Base-by-base conservation (phyloP, 352 stramenopile species). In the Phytophthora rubi region DNA sequence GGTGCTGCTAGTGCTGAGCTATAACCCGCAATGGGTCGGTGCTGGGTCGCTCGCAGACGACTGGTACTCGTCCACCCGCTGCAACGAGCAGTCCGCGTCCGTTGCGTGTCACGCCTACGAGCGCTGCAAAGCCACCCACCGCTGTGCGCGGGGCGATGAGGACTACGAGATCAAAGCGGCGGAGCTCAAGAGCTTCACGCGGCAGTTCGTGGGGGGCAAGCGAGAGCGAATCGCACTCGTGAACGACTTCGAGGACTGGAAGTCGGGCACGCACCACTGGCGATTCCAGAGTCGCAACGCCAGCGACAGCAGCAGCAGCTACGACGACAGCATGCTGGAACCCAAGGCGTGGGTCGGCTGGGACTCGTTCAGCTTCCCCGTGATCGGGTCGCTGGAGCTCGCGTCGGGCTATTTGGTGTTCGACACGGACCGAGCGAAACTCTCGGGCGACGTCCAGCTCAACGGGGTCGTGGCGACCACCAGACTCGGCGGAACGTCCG, bases 201-300 rank as follows among this genome's bases (percentile, higher is more conserved):
- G 96, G 63, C 58, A 83, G 21, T 99, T 98, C 77, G 67, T 60
- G 0, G 77, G 87, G 23, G 96, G 97, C 37, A 66, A 87, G 6
- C 86, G 93, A 35, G 67, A 79, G 9, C 52, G 75, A 51, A 89
- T 96, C 39, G 42, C 81, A 35, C 83, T 99, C 10, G 92, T 97
- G 75, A 94, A 97, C 47, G 84, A 98, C 79, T 99, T 99, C 87
- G 96, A 99, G 71, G 94, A 99, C 77, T 99, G 95, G 96, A 94
- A 97, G 45, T 86, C 78, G 13, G 97, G 96, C 0, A 97, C 89
- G 10, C 79, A 91, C 51, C 73, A 76, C 10, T 97, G 89, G 83
- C 65, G 67, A 26, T 86, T 92, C 63, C 59, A 65, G 8, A 32
- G 33, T 21, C 39, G 23, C 6, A 47, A 59, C 33, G 5, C 26